Evolutionary conservation across 257 asterid species (phyloP).

Genomic region (Solanum phureja): DNA sequence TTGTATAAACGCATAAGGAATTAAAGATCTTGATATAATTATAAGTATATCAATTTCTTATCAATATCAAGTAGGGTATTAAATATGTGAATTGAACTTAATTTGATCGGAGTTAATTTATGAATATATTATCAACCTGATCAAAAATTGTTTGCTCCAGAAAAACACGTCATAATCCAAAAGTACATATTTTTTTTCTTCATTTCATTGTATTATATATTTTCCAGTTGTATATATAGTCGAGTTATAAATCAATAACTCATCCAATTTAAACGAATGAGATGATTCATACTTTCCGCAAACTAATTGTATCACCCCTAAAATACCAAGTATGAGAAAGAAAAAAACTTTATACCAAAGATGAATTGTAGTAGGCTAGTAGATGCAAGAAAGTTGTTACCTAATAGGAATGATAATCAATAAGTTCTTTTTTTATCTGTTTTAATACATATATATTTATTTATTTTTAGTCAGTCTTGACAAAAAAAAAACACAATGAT

Average conservation of each 20-base stretch:
- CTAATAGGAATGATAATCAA: background rate
- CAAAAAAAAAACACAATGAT: too few relatives aligned
- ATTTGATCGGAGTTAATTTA: background rate
- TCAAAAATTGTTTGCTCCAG: background rate
- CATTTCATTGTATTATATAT: too few relatives aligned
- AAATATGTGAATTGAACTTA: background rate
- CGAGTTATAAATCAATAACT: too few relatives aligned
- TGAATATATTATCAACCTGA: background rate
- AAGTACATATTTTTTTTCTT: background rate
- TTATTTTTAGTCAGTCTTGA: too few relatives aligned
- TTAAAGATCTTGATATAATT: background rate
- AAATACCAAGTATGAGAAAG: background rate
- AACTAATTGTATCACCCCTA: background rate
- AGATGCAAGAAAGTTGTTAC: background rate
- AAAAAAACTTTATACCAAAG: background rate
- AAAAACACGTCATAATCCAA: background rate
- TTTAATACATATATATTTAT: too few relatives aligned
- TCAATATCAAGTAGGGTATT: background rate
- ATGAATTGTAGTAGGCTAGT: background rate
- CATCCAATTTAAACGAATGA: background rate
- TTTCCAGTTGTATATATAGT: background rate
- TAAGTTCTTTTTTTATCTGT: too few relatives aligned
- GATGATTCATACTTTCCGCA: background rate
- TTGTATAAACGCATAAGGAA: background rate
- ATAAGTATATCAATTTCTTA: background rate